These are phyloP conservation scores for Arxiozyma slooffiae DNA, from an alignment of 1,139 yeast genomes.

Conservation along the genomic window DNA sequence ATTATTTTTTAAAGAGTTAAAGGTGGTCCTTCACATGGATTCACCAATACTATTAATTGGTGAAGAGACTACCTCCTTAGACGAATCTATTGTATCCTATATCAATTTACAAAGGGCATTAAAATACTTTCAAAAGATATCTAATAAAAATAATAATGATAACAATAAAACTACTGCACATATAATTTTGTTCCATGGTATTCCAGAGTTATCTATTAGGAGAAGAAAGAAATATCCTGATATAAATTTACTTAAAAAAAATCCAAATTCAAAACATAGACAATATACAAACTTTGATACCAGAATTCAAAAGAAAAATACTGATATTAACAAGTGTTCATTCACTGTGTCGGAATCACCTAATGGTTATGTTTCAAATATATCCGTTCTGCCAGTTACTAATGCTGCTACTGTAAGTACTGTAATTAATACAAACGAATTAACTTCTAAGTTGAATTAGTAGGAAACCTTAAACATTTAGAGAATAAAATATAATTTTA, in stretches of 20 bases:
- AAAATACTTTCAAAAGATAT: slow-evolving; percentile 9
- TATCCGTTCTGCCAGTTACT: slow-evolving; percentile 21
- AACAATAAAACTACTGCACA: slow-evolving; percentile 4
- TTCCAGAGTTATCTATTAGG: slow-evolving; percentile 29
- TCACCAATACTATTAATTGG: slow-evolving; percentile 47
- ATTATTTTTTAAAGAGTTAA: slow-evolving; percentile 52
- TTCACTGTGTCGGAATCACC: background rate
- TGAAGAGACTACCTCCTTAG: slow-evolving; percentile 47
- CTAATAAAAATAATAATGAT: slow-evolving; percentile 1
- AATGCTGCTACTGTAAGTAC: slow-evolving; percentile 3
- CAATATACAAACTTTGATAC: background rate
- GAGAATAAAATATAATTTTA: slow-evolving; percentile 39
- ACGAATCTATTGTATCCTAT: slow-evolving; percentile 50
- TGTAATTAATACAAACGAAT: slow-evolving; percentile 13
- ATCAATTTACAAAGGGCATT: slow-evolving; percentile 39
- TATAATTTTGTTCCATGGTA: slow-evolving; percentile 4
- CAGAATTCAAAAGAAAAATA: background rate
- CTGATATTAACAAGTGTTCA: background rate
- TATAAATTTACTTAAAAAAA: background rate
- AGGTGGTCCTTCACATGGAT: slow-evolving; percentile 45
- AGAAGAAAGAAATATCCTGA: slow-evolving; percentile 24
- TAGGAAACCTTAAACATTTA: slow-evolving; percentile 48
- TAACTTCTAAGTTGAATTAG: slow-evolving; percentile 40
- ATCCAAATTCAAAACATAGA: background rate
- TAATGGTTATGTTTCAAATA: slow-evolving; percentile 7